Base-by-base conservation (phyloP, 2,329 filamentous ascomycete genomes). In the Fusarium xyrophilum region DNA sequence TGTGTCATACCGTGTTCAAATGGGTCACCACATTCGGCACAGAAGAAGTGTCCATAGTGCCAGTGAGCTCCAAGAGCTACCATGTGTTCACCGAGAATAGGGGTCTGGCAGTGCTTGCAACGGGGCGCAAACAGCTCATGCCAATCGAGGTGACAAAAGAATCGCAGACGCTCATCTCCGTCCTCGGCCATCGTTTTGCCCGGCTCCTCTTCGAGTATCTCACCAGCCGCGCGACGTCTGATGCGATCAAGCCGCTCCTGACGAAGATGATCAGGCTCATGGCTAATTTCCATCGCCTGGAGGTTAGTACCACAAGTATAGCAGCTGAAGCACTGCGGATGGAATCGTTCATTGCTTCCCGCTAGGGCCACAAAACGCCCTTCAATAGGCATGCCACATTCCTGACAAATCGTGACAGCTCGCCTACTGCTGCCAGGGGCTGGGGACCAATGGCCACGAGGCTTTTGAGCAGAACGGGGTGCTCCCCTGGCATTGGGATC, bases 121-220 rank as follows among this genome's bases (percentile, higher is more conserved):
- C 93, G 89, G 7, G 96, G 96, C 33, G 92, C 93, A 79, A 93
- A 99, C 56, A 91, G 83, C 80, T 99, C 96, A 79, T 99, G 96
- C 87, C 94, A 99, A 82, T 99, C 96, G n/a, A 99, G 86, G 77
- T 98, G 95, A 80, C 96, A 99, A 82, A 92, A 99, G 85, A 98
- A 98, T 14, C 95, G 89, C 46, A 93, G 81, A 14, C 88, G 84
- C 38, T 87, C 85, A 76, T 95, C 91, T 42, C 91, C 89, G 72
- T 95, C 91, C 67, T 92, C 90, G 5, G 85, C 85, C 79, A 86
- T 85, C 14, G 88, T 90, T 76, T 87, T 82, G 32, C 86, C 87
- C 4, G 88, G 88, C 52, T 85, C 82, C 62, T 92, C 89, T 9
- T 88, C 81, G 14, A 92, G 78, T 2, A 86, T 75, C 69, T 90